Evolutionary conservation across 768 basidiomycete species (phyloP).

Genomic region (Trametes maxima): DNA sequence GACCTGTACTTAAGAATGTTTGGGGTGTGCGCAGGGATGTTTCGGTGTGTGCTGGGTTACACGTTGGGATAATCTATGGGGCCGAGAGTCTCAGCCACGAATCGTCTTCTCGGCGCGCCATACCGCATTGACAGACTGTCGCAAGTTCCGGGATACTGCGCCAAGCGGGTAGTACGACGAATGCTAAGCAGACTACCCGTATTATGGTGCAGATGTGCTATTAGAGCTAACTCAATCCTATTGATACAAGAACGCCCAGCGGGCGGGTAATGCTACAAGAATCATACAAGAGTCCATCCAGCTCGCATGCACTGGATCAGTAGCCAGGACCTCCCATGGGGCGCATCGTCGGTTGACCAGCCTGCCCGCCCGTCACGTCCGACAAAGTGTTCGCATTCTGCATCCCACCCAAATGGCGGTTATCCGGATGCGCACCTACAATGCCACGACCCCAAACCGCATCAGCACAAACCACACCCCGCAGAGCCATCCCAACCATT

Average conservation of each 20-base stretch:
- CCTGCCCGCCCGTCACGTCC: conserved; percentile 15
- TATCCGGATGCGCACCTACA: conserved; percentile 40
- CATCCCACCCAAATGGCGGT: conserved; percentile 34
- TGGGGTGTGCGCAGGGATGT: too few species aligned
- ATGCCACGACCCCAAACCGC: background rate
- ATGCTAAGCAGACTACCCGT: too few species aligned
- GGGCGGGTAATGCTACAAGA: background rate
- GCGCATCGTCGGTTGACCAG: conserved; percentile 10
- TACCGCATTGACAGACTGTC: too few species aligned
- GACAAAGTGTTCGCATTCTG: conserved; percentile 19
- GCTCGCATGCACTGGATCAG: background rate
- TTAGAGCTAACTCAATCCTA: too few species aligned
- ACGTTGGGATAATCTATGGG: too few species aligned
- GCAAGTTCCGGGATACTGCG: too few species aligned
- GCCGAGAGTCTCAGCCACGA: too few species aligned
- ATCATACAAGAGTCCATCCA: background rate
- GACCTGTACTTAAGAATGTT: too few species aligned
- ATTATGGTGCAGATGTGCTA: too few species aligned
- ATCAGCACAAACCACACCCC: background rate
- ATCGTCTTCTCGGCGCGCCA: too few species aligned
- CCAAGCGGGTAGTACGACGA: too few species aligned
- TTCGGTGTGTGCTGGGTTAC: too few species aligned
- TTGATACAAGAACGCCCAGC: background rate
- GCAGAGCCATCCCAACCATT: background rate
- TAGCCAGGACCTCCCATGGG: conserved; percentile 5